phyloP scores from a whole-genome alignment of 192 early-diverging fungal species.

The Tieghemiomyces parasiticus region DNA sequence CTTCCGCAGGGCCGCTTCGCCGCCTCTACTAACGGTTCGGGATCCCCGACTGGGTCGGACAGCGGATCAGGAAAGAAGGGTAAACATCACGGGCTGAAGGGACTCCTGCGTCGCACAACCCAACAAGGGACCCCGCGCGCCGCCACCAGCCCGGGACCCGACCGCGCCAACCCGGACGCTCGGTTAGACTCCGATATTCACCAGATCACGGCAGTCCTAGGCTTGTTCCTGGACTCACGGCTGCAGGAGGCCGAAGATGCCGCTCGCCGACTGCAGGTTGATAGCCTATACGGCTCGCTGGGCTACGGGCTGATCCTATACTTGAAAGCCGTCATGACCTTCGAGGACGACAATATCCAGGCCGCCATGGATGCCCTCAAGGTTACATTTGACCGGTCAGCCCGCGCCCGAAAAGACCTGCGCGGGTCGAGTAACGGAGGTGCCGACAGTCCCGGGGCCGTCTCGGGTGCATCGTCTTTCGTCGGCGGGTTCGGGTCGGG shows the following conservation, averaged over 20 bases:
- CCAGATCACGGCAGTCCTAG: conserved; percentile 38
- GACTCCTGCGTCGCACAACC: too few species aligned
- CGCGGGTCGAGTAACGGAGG: not conserved
- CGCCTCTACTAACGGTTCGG: too few species aligned
- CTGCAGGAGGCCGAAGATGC: conserved; percentile 52
- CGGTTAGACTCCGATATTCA: conserved; percentile 15
- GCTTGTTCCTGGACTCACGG: conserved; percentile 62
- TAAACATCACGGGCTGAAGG: too few species aligned
- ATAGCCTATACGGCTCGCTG: conserved; percentile 55
- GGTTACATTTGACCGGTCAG: not conserved
- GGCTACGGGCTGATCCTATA: conserved; percentile 55
- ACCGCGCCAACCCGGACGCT: too few species aligned
- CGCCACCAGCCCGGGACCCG: too few species aligned
- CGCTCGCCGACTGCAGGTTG: conserved; percentile 27
- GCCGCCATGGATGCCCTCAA: not conserved
- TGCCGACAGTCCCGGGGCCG: not conserved
- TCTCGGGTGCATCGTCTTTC: conserved; percentile 2
- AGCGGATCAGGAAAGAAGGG: too few species aligned
- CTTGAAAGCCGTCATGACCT: conserved; percentile 60
- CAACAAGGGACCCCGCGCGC: too few species aligned
- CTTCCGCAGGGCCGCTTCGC: too few species aligned
- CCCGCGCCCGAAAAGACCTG: not conserved
- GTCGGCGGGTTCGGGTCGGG: not conserved
- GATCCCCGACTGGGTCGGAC: too few species aligned
- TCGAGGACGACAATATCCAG: conserved; percentile 36